Percentiles rank a stretch among this genome's conserved stretches.
Conservation (phyloP, 2,329 filamentous ascomycete genomes). For the Zasmidium cellare region DNA sequence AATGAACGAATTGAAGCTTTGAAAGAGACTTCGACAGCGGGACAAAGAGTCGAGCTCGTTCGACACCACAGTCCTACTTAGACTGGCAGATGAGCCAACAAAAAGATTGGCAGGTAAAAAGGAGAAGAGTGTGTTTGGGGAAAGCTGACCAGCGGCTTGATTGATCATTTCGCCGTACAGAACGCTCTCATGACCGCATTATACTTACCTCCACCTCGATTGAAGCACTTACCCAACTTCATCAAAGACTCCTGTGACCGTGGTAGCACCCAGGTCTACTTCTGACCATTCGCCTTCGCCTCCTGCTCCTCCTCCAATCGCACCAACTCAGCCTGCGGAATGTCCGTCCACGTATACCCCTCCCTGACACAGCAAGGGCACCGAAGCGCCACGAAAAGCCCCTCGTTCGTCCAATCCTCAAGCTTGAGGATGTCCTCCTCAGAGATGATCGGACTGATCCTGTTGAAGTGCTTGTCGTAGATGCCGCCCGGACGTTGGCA, state of each 20-base stretch:
- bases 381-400: slow-evolving; percentile 13
- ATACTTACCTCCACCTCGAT: background rate
- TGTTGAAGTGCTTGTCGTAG: slow-evolving; percentile 9
- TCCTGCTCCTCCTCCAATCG: background rate
- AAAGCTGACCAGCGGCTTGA: background rate
- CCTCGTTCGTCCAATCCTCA: slow-evolving; percentile 11
- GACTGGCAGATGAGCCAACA: too few relatives aligned
- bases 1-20: too few relatives aligned
- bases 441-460: background rate
- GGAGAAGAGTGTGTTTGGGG: too few relatives aligned
- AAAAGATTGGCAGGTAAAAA: too few relatives aligned
- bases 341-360: background rate
- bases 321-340: background rate
- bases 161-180: background rate
- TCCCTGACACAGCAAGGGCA: slow-evolving; percentile 3
- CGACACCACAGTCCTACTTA: too few relatives aligned
- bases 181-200: background rate
- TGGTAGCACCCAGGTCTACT: too few relatives aligned
- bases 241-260: background rate
- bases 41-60: too few relatives aligned
- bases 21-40: too few relatives aligned
- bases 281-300: too few relatives aligned
- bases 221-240: background rate
- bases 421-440: slow-evolving; percentile 4
- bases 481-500: slow-evolving; percentile 9